Percentiles rank a stretch among this genome's conserved stretches.
Evolutionary conservation across 2,329 filamentous ascomycete genomes (phyloP).

Genomic region (Hysterium pulicare): DNA sequence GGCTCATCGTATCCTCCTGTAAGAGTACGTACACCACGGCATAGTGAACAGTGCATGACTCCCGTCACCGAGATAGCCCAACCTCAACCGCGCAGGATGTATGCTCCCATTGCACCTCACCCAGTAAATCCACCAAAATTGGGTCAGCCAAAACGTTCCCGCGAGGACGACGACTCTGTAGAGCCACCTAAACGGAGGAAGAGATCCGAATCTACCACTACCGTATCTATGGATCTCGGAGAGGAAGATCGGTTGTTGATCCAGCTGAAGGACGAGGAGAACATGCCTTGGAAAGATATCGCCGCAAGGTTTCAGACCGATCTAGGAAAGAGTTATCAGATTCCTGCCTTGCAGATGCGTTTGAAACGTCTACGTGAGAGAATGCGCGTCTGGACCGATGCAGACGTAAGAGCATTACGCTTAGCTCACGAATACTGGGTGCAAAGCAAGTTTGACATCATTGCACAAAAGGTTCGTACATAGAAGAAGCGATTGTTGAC

Average conservation of each 20-base stretch:
- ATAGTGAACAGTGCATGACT: constrained; percentile 33
- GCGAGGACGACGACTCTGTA: constrained; percentile 36
- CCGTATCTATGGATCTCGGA: constrained; percentile 40
- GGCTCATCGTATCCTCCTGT: constrained; percentile 25
- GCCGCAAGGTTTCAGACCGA: constrained; percentile 49
- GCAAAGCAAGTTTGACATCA: constrained; percentile 53
- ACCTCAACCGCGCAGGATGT: constrained; percentile 41
- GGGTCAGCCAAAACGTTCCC: constrained; percentile 33
- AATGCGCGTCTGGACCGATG: constrained; percentile 51
- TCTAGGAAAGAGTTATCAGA: constrained; percentile 47
- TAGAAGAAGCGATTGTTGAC: not conserved
- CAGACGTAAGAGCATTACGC: constrained; percentile 48
- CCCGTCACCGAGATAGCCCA: constrained; percentile 22
- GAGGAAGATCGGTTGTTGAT: constrained; percentile 52
- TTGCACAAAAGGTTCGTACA: constrained; percentile 45
- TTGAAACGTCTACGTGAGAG: constrained; percentile 51
- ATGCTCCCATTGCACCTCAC: constrained; percentile 44
- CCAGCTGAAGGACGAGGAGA: constrained; percentile 51
- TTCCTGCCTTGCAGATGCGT: constrained; percentile 54
- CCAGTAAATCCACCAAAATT: constrained; percentile 32
- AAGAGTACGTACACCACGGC: constrained; percentile 26
- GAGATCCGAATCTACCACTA: constrained; percentile 35
- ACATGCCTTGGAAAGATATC: constrained; percentile 55
- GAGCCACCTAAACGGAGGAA: constrained; percentile 39
- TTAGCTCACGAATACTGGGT: constrained; percentile 53